Conservation (phyloP, 805 yeast species). For the Ogataea parapolymorpha region DNA sequence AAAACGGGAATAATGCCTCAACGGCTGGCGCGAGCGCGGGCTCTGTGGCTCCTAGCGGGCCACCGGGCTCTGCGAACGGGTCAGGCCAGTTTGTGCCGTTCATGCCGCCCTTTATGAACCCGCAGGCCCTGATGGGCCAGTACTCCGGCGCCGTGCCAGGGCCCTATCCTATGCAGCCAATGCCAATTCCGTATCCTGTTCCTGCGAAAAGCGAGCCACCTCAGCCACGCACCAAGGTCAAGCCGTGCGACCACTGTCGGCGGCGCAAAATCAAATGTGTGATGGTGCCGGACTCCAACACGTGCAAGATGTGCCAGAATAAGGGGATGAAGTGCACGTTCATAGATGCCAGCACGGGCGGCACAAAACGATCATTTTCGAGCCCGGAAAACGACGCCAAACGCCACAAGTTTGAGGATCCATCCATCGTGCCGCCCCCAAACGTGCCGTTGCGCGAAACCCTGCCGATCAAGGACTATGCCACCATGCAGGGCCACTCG, state of each 20-base stretch:
- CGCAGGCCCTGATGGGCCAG: slow-evolving; percentile 14
- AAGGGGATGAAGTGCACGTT: slow-evolving; percentile 74
- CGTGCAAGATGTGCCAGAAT: slow-evolving; percentile 74
- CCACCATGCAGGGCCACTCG: slow-evolving; percentile 59
- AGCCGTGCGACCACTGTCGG: slow-evolving; percentile 85
- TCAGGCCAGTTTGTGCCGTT: slow-evolving; percentile 11
- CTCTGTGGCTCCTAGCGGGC: not conserved
- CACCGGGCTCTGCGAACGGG: not conserved
- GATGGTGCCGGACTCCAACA: slow-evolving; percentile 54
- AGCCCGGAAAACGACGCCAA: slow-evolving; percentile 26
- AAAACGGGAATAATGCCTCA: slow-evolving; percentile 12
- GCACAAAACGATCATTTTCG: slow-evolving; percentile 35
- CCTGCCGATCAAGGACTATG: slow-evolving; percentile 65
- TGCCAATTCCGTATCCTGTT: slow-evolving; percentile 8
- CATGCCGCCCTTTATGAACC: slow-evolving; percentile 15
- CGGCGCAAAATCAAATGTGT: slow-evolving; percentile 79
- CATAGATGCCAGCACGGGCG: slow-evolving; percentile 47
- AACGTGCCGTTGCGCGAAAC: slow-evolving; percentile 46
- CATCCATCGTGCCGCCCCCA: slow-evolving; percentile 36
- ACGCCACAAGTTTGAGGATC: slow-evolving; percentile 33
- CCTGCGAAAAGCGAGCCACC: slow-evolving; percentile 28
- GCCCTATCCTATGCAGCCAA: slow-evolving; percentile 5
- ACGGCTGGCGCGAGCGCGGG: not conserved
- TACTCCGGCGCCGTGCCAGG: slow-evolving; percentile 9
- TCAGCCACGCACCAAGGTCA: slow-evolving; percentile 41